Percentiles rank a stretch among this genome's conserved stretches.
These are phyloP conservation scores for Escovopsis weberi DNA, from an alignment of 2,329 filamentous ascomycete genomes.

Conservation along the genomic window DNA sequence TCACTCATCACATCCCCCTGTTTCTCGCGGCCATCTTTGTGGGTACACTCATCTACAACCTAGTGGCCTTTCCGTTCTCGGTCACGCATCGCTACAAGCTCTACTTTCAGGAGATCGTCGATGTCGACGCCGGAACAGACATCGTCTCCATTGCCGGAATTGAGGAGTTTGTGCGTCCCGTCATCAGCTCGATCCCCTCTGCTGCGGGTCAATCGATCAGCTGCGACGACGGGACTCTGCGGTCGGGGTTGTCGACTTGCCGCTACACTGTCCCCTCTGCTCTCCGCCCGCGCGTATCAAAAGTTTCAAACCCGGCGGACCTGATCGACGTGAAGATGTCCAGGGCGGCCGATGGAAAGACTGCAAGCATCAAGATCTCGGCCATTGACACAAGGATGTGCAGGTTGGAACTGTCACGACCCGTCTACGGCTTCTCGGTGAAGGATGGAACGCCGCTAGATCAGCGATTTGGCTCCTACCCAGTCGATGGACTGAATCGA, in stretches of 20 bases:
- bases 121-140: conserved; percentile 60
- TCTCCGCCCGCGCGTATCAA: conserved; percentile 46
- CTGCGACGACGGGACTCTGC: conserved; percentile 31
- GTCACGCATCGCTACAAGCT: conserved; percentile 66
- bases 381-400: conserved; percentile 70
- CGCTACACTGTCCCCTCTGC: conserved; percentile 45
- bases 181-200: conserved; percentile 57
- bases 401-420: conserved; percentile 54
- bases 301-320: conserved; percentile 26
- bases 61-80: conserved; percentile 80
- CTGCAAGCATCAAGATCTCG: conserved; percentile 49
- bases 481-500: conserved; percentile 47
- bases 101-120: conserved; percentile 69
- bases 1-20: conserved; percentile 67
- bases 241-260: conserved; percentile 43
- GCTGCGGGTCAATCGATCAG: conserved; percentile 45
- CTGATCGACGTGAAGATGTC: conserved; percentile 48
- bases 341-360: conserved; percentile 22
- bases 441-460: conserved; percentile 44
- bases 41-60: conserved; percentile 71
- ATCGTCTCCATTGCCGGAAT: conserved; percentile 55
- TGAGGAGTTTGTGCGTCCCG: conserved; percentile 48
- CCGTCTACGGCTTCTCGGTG: conserved; percentile 51
- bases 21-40: conserved; percentile 60
- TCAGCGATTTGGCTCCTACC: conserved; percentile 48